Base-by-base conservation (phyloP, 202 grass and related monocot genomes). In the Hordeum pubiflorum region DNA sequence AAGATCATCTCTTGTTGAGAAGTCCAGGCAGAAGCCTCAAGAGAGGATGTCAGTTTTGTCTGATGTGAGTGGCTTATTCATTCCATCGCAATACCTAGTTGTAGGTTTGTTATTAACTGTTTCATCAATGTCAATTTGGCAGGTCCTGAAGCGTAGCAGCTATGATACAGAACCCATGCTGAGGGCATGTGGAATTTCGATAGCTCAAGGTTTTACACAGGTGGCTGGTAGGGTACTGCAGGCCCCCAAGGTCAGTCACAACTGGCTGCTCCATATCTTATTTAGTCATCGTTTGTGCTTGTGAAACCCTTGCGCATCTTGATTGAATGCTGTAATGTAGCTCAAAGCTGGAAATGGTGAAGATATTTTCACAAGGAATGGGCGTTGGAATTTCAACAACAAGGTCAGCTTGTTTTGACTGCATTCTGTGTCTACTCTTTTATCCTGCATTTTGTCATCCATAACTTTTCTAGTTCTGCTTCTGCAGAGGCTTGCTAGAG, bases 321-420 rank as follows among this genome's bases (percentile, higher is more conserved):
- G 41, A n/a, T n/a, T 17, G 3, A 14, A 3, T 58, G 13, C 10
- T 57, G 18, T 77, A 31, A 37, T 13, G 62, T n/a, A 97, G 88
- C 86, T 97, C 9, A 97, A 83, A 86, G 79, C 89, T 76, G 94
- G 87, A 9, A 92, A 87, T 40, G 83, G 83, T 11, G 92, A 92
- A 26, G 90, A 92, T 68, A 86, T 97, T 59, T 87, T 84, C 58
- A 85, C 94, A 11, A 77, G 86, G 2, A 92, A 90, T 82, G 94
- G 94, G 10, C 81, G 94, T 10, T 97, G 94, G 94, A 97, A 97
- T 63, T 97, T 97, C 23, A 97, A 94, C 15, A 92, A 94, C 32
- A 97, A 92, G 88, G 94, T 94, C 44, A 77, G 69, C 10, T 0
- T 73, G 17, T 41, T 22, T 60, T 12, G 4, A 20, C 1, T 59